Conservation (phyloP, 495 filamentous ascomycete species). For the Penicillium fimorum region DNA sequence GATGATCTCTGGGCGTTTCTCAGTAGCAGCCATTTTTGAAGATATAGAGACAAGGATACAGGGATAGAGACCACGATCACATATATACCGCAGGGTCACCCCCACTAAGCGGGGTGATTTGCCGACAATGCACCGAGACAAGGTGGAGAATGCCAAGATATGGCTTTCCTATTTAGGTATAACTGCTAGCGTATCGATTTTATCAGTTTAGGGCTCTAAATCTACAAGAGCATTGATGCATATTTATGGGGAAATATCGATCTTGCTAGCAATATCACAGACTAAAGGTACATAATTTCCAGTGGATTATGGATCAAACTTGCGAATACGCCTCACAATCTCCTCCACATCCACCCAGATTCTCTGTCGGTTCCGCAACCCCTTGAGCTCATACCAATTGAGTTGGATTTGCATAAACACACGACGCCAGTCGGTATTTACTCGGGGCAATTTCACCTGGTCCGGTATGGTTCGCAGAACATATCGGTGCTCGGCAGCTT, state of each 20-base stretch:
- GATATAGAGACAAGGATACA: background rate
- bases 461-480: background rate
- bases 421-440: slow-evolving; percentile 25
- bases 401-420: slow-evolving; percentile 20
- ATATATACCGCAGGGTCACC: too few relatives aligned
- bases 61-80: background rate
- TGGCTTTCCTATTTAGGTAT: slow-evolving; percentile 8
- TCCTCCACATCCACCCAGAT: slow-evolving; percentile 30
- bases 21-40: slow-evolving; percentile 34
- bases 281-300: background rate
- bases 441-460: slow-evolving; percentile 12
- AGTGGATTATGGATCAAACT: background rate
- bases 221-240: too few relatives aligned
- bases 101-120: background rate
- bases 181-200: background rate
- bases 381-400: slow-evolving; percentile 24
- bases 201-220: too few relatives aligned
- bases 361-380: slow-evolving; percentile 26
- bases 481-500: slow-evolving; percentile 2
- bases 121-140: slow-evolving; percentile 2
- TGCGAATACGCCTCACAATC: slow-evolving; percentile 18
- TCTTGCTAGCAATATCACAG: background rate
- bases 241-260: too few relatives aligned
- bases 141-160: slow-evolving; percentile 1
- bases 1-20: slow-evolving; percentile 47